Conservation (phyloP, 495 filamentous ascomycete species). For the Penicillium psychrofluorescens region DNA sequence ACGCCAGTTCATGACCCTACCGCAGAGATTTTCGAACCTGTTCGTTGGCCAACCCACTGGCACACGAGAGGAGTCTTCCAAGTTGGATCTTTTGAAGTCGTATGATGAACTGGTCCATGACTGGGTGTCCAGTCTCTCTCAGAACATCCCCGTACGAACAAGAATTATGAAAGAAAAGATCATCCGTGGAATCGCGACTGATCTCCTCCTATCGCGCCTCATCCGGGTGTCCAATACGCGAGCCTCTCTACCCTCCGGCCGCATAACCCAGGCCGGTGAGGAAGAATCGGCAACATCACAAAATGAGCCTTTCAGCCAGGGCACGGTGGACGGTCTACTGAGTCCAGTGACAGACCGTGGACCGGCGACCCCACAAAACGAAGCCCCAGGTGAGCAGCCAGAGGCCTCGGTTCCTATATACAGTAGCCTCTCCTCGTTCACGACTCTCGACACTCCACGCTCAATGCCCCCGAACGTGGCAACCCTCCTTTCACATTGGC, state of each 20-base stretch:
- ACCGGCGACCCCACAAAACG: not conserved
- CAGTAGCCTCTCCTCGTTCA: conserved; percentile 24
- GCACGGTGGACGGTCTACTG: not conserved
- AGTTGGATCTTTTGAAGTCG: conserved; percentile 17
- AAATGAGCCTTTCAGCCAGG: conserved; percentile 9
- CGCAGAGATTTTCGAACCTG: conserved; percentile 5
- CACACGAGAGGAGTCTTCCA: not conserved
- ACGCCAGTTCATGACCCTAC: conserved; percentile 13
- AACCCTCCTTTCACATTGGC: conserved; percentile 38
- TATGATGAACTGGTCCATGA: conserved; percentile 35
- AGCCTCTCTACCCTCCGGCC: not conserved
- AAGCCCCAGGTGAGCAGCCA: not conserved
- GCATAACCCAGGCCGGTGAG: not conserved
- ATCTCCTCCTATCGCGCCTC: conserved; percentile 31
- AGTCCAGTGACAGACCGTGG: not conserved
- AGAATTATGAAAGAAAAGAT: conserved; percentile 35
- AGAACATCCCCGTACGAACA: conserved; percentile 25
- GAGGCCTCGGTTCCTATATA: conserved; percentile 6
- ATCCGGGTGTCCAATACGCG: conserved; percentile 7
- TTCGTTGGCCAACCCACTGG: conserved; percentile 2
- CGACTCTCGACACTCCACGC: conserved; percentile 18
- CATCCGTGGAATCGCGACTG: conserved; percentile 30
- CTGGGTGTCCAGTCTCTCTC: conserved; percentile 31
- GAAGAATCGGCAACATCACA: conserved; percentile 4
- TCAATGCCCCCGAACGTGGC: conserved; percentile 16